These are phyloP conservation scores for Cryptococcus deneoformans DNA, from an alignment of 1,284 basidiomycete genomes.

Conservation along the genomic window DNA sequence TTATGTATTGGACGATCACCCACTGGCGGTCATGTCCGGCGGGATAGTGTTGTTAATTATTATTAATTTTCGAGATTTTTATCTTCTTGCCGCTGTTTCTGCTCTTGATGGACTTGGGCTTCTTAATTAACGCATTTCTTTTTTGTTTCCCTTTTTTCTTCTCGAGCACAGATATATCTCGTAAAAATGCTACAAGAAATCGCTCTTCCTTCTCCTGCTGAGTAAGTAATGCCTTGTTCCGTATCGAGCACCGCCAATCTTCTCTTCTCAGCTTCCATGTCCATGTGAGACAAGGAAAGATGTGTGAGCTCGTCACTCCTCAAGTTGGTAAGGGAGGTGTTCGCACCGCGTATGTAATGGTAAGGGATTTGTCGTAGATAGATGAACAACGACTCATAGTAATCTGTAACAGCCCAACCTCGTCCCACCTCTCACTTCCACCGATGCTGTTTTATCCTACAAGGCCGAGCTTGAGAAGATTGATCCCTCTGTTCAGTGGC, in stretches of 20 bases:
- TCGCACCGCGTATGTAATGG: conserved; percentile 94
- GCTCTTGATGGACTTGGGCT: too few species aligned
- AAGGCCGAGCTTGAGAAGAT: conserved; percentile 69
- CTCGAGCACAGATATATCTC: too few species aligned
- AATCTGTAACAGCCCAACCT: conserved; percentile 75
- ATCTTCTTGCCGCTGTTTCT: too few species aligned
- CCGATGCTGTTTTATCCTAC: conserved; percentile 79
- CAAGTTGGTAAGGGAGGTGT: conserved; percentile 91
- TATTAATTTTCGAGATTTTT: too few species aligned
- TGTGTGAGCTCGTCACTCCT: conserved; percentile 82
- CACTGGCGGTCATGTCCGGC: too few species aligned
- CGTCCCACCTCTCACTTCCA: conserved; percentile 84
- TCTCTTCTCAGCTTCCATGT: conserved; percentile 70
- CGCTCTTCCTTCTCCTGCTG: conserved; percentile 69
- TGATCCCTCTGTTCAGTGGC: conserved; percentile 75
- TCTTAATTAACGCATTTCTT: too few species aligned
- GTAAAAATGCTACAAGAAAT: conserved; percentile 31
- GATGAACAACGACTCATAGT: background rate
- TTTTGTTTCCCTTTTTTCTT: too few species aligned
- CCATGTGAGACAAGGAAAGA: conserved; percentile 84
- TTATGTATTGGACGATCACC: too few species aligned
- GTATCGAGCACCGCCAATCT: background rate
- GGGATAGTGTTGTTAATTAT: too few species aligned
- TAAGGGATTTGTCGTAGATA: conserved; percentile 44
- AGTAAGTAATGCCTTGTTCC: conserved; percentile 50